Conservation (phyloP, 257 asterid genomes). For the Schizonepeta tenuifolia region DNA sequence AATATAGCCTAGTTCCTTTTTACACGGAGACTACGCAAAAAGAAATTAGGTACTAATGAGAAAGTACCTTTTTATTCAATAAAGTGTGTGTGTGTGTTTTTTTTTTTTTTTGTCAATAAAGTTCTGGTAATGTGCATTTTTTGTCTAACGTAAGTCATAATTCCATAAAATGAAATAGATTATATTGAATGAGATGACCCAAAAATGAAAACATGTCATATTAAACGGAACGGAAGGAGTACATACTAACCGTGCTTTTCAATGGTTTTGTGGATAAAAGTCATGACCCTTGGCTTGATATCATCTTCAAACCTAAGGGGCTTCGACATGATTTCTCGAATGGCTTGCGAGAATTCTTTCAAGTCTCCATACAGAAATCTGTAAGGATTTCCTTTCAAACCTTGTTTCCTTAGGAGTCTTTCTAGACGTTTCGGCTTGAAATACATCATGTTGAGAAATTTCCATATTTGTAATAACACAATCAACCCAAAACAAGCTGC, state of each 20-base stretch:
- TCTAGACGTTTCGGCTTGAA: constrained; percentile 49
- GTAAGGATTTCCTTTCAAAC: constrained; percentile 50
- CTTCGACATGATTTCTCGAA: constrained; percentile 34
- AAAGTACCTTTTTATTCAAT: too few species aligned
- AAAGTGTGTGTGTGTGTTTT: too few species aligned
- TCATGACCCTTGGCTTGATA: constrained; percentile 38
- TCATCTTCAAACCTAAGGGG: constrained; percentile 46
- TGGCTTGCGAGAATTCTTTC: constrained; percentile 29
- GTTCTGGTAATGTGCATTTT: too few species aligned
- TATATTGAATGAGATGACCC: too few species aligned
- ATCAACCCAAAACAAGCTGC: background rate
- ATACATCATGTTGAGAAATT: constrained; percentile 41
- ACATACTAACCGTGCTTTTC: constrained; percentile 42
- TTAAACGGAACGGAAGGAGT: too few species aligned
- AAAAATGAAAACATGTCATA: too few species aligned
- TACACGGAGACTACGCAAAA: too few species aligned
- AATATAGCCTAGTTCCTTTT: too few species aligned
- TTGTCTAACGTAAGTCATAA: too few species aligned
- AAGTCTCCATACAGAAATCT: constrained; percentile 45
- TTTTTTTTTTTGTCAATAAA: too few species aligned
- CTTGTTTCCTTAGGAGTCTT: constrained; percentile 42
- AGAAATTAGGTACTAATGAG: too few species aligned
- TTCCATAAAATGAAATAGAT: too few species aligned
- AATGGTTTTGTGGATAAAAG: constrained; percentile 29
- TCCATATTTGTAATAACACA: constrained; percentile 38